These are phyloP conservation scores for Ambrosiella beaveri DNA, from an alignment of 2,329 filamentous ascomycete species.

Conservation along the genomic window DNA sequence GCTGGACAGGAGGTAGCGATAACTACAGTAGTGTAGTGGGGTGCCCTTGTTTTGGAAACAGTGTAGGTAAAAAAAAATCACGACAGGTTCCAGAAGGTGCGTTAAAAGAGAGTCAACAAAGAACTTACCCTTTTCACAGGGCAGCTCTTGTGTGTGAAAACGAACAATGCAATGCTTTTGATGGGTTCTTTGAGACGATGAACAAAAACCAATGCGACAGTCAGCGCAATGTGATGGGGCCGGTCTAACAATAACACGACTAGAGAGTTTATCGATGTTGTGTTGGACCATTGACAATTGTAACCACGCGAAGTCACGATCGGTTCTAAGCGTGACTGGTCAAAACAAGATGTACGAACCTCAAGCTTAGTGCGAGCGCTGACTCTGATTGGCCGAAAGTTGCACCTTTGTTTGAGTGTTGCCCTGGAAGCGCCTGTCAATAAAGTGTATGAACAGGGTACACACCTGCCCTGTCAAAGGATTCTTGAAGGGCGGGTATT, in stretches of 20 bases:
- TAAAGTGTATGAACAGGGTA: neutral
- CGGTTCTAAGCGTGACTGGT: neutral
- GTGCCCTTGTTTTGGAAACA: constrained; percentile 3
- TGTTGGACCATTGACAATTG: neutral
- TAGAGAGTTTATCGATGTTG: neutral
- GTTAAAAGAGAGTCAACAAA: neutral
- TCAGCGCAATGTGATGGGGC: neutral
- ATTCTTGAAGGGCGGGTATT: neutral
- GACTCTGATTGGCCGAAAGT: neutral
- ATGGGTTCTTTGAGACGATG: too few species aligned
- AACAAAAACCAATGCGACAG: neutral
- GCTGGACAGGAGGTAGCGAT: too few species aligned
- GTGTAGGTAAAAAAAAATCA: neutral
- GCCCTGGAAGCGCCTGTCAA: constrained; percentile 10
- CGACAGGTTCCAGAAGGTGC: neutral
- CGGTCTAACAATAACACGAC: neutral
- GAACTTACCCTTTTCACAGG: too few species aligned
- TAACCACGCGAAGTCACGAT: constrained; percentile 1
- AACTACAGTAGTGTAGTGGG: neutral
- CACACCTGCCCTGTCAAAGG: too few species aligned
- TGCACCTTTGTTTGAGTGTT: constrained; percentile 8
- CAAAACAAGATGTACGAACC: neutral
- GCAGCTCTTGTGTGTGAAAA: too few species aligned
- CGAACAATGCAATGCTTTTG: too few species aligned
- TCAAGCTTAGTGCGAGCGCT: neutral